Evolutionary conservation across 2,329 filamentous ascomycete genomes (phyloP).

Genomic region (Colletotrichum tofieldiae): DNA sequence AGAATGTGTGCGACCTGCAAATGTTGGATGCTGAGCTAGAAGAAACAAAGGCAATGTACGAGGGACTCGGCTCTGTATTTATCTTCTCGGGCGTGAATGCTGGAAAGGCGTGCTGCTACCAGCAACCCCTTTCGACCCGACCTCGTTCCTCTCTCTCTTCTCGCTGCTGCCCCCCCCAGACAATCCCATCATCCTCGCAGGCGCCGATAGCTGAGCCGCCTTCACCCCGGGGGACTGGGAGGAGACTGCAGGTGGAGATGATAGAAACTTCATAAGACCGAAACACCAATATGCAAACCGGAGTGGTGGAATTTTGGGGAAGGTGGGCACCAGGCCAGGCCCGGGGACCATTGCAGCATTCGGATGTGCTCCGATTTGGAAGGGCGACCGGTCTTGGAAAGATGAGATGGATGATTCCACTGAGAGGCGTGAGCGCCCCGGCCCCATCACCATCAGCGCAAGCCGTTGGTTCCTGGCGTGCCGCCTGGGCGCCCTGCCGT

Average conservation of each 20-base stretch:
- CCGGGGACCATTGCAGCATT: slow-evolving; percentile 24
- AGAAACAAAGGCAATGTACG: background rate
- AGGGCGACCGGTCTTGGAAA: slow-evolving; percentile 32
- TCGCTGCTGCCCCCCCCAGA: background rate
- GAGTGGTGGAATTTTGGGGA: slow-evolving; percentile 31
- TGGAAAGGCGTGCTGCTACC: background rate
- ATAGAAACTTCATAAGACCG: slow-evolving; percentile 32
- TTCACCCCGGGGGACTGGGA: slow-evolving; percentile 4
- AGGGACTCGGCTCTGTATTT: slow-evolving; percentile 30
- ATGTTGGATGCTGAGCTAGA: slow-evolving; percentile 35
- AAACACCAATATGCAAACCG: slow-evolving; percentile 40
- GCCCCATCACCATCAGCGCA: slow-evolving; percentile 3
- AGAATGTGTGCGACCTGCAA: slow-evolving; percentile 40
- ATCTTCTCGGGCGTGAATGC: slow-evolving; percentile 5
- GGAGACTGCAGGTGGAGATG: slow-evolving; percentile 16
- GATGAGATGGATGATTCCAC: slow-evolving; percentile 29
- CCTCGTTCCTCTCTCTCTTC: background rate
- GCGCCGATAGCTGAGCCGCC: slow-evolving; percentile 23
- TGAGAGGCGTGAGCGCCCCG: slow-evolving; percentile 9
- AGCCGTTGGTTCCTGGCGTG: background rate
- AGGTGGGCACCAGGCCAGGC: slow-evolving; percentile 30
- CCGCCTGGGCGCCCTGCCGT: slow-evolving; percentile 13
- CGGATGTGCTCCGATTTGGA: slow-evolving; percentile 38
- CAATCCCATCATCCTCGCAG: background rate
- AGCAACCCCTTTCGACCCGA: slow-evolving; percentile 16